Evolutionary conservation across 495 filamentous ascomycete species (phyloP).

Genomic region (Penicillium ochrochloron): DNA sequence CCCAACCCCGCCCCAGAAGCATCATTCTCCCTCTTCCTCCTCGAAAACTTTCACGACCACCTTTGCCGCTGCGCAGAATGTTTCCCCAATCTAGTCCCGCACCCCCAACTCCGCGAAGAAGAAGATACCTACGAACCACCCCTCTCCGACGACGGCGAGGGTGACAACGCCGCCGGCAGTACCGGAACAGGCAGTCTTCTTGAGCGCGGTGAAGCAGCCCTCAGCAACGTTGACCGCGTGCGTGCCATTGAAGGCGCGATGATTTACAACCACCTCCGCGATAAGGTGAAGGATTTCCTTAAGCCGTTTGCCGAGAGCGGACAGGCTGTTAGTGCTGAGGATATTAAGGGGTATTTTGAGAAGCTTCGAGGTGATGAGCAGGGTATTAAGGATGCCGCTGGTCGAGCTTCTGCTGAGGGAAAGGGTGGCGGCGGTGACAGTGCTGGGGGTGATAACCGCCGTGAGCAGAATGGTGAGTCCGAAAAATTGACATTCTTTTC

Average conservation of each 20-base stretch:
- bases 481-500: not conserved
- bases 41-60: conserved; percentile 71
- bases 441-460: conserved; percentile 29
- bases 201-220: conserved; percentile 86
- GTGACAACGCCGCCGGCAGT: conserved; percentile 51
- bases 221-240: conserved; percentile 89
- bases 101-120: conserved; percentile 86
- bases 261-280: conserved; percentile 94
- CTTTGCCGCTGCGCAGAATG: conserved; percentile 80
- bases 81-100: conserved; percentile 69
- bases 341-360: conserved; percentile 95
- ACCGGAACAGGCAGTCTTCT: conserved; percentile 73
- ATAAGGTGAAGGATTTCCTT: conserved; percentile 90
- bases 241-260: conserved; percentile 95
- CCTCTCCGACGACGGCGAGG: conserved; percentile 62
- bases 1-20: conserved; percentile 52
- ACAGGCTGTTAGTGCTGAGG: conserved; percentile 82
- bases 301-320: conserved; percentile 92
- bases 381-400: conserved; percentile 53
- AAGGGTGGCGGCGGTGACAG: conserved; percentile 23
- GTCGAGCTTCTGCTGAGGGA: conserved; percentile 35
- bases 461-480: conserved; percentile 47
- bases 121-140: conserved; percentile 93
- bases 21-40: conserved; percentile 80
- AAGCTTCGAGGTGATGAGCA: conserved; percentile 85